A percentile compares a stretch with the other conserved stretches of the same genome.
These are phyloP conservation scores for Cymbopogon citratus DNA, from an alignment of 176 grass and related monocot genomes.

Conservation along the genomic window DNA sequence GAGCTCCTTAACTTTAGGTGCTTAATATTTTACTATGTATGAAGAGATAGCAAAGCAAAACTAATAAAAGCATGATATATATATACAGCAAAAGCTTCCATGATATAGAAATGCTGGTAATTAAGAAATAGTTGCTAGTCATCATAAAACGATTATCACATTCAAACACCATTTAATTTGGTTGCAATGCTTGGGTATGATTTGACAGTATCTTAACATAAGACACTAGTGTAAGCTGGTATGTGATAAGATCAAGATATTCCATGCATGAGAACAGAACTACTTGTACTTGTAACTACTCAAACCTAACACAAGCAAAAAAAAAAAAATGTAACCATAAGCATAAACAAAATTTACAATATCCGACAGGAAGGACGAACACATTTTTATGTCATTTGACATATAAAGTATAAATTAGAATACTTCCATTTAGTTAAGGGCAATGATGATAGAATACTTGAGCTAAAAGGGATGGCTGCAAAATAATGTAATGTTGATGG, in stretches of 20 bases:
- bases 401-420: not conserved
- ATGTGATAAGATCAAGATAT: not conserved
- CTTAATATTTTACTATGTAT: not conserved
- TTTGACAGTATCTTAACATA: not conserved
- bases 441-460: not conserved
- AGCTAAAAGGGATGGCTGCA: not conserved
- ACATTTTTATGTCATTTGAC: not conserved
- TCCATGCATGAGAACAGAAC: not conserved
- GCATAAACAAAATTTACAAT: slow-evolving; percentile 10
- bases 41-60: slow-evolving; percentile 4
- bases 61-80: not conserved
- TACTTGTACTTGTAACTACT: not conserved
- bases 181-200: slow-evolving; percentile 20
- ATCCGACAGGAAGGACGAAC: not conserved
- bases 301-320: not conserved
- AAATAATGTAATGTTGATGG: not conserved
- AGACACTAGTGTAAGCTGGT: not conserved
- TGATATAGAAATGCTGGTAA: not conserved
- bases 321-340: not conserved
- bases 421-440: not conserved
- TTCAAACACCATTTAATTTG: not conserved
- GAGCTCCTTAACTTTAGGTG: slow-evolving; percentile 1
- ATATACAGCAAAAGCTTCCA: slow-evolving; percentile 9
- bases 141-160: not conserved
- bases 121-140: slow-evolving; percentile 3